Base-by-base conservation (phyloP, 2,329 filamentous ascomycete species). In the Microdochium bolleyi region DNA sequence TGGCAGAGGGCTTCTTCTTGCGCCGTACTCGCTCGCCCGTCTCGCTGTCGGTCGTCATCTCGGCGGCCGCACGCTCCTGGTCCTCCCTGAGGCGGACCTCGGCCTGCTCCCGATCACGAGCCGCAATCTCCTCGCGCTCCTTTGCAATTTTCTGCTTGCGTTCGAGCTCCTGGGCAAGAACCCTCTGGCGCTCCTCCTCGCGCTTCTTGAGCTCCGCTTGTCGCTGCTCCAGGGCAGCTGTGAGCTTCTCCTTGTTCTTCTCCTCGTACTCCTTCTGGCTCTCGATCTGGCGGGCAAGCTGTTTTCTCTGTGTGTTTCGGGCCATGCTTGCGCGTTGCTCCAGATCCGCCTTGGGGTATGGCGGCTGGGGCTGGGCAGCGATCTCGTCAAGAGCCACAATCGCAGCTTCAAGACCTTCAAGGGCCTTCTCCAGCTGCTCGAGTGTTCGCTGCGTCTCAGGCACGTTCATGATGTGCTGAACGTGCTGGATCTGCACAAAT, bases 261-360 rank as follows among this genome's bases (percentile, higher is more conserved):
- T 91, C 87, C 68, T 99, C 94, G 68, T 95, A 97, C 57, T 95
- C 89, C 57, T 83, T 86, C 67, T 99, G 94, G 59, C 83, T 87
- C 58, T 89, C 85, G 49, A 92, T 82, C 3, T 89, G 87, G 62
- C 91, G 85, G 63, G 95, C 89, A 13, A 99, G 81, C 68, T 99
- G 92, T 62, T 89, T 91, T 58, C 89, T 87, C 73, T 96, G 89
- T 1, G 95, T 99, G 67, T 96, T 96, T 55, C 88, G 85, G 58
- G 90, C 92, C 94, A 99, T 99, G 76, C 89, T 95, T 46, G 94
- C 92, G 64, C 95, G 90, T 70, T 95, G 89, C 68, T 97, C 92
- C 34, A 99, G 83, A 60, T 96, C 90, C 55, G 87, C 80, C 61
- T 89, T 87, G 7, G 92, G 94, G 69, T 96, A 99, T 0, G 94